Evolutionary conservation across 2,329 filamentous ascomycete species (phyloP).

Genomic region (Ophiostoma sp.): DNA sequence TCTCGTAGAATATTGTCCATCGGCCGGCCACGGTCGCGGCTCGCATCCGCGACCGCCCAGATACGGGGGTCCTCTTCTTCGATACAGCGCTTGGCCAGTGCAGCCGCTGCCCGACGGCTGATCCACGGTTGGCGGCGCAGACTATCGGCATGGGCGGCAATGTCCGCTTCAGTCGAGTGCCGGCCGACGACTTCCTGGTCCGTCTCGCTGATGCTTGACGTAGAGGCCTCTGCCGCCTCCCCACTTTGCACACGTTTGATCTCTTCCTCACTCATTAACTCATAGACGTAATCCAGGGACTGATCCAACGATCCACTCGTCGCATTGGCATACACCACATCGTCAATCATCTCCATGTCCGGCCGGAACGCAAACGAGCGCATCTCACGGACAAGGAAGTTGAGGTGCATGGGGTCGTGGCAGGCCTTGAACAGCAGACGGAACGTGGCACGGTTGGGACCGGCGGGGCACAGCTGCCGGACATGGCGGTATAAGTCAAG

Average conservation of each 20-base stretch:
- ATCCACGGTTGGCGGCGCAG: conserved; percentile 35
- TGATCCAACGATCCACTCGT: conserved; percentile 39
- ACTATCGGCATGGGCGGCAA: not conserved
- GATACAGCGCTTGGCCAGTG: conserved; percentile 40
- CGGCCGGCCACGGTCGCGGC: conserved; percentile 26
- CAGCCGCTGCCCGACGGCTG: conserved; percentile 36
- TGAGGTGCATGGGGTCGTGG: conserved; percentile 35
- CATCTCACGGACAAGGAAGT: conserved; percentile 43
- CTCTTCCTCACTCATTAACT: conserved; percentile 30
- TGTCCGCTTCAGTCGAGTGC: not conserved
- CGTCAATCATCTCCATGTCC: conserved; percentile 36
- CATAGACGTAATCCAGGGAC: conserved; percentile 38
- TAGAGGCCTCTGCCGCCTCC: not conserved
- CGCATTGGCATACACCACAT: conserved; percentile 38
- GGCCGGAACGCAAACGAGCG: conserved; percentile 38
- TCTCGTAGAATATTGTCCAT: conserved; percentile 29
- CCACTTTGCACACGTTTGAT: not conserved
- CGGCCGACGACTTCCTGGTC: not conserved
- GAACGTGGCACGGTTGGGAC: conserved; percentile 42
- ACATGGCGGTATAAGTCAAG: conserved; percentile 43
- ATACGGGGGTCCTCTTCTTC: conserved; percentile 39
- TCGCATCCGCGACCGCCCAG: conserved; percentile 36
- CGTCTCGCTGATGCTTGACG: not conserved
- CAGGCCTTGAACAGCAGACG: conserved; percentile 38
- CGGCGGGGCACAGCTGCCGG: conserved; percentile 39